Evolutionary conservation across 371 early-diverging fungal genomes (phyloP).

Genomic region (Actinomortierella wolfii): DNA sequence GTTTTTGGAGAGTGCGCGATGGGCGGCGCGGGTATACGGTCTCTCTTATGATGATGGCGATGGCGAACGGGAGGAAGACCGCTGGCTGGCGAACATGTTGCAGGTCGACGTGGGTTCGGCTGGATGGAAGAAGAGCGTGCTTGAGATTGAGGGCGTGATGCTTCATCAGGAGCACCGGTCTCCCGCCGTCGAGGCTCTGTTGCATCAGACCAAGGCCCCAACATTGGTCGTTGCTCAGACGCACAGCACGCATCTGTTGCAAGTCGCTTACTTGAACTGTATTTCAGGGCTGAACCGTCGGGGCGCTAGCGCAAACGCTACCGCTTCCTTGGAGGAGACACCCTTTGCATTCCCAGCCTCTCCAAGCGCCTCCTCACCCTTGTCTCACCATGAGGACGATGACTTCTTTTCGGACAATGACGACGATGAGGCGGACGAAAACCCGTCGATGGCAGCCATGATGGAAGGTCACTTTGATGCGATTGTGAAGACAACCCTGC

Average conservation of each 20-base stretch:
- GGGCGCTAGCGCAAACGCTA: conserved; percentile 2
- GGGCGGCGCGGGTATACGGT: conserved; percentile 37
- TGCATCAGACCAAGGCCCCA: conserved; percentile 43
- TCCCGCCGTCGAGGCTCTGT: conserved; percentile 31
- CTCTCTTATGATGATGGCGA: background rate
- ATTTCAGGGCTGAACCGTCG: conserved; percentile 31
- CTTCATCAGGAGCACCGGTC: conserved; percentile 16
- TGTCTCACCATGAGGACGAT: too few relatives aligned
- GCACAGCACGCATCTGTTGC: conserved; percentile 27
- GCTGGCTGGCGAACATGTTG: conserved; percentile 41
- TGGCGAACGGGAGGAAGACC: conserved; percentile 10
- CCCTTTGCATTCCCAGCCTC: background rate
- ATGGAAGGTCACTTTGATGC: conserved; percentile 36
- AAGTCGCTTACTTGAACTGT: conserved; percentile 35
- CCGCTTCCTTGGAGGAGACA: background rate
- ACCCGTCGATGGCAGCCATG: too few relatives aligned
- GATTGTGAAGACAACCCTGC: conserved; percentile 31
- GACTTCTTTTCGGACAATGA: too few relatives aligned
- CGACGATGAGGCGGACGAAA: too few relatives aligned
- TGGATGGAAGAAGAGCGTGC: conserved; percentile 36
- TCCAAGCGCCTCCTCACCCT: background rate
- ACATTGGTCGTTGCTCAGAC: conserved; percentile 40
- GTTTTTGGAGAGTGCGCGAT: conserved; percentile 45
- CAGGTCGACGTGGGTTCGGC: conserved; percentile 42
- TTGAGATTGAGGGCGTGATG: conserved; percentile 41